Evolutionary conservation across 805 yeast species (phyloP).

Genomic region (baker's yeast (Saccharomyces cerevisiae)): DNA sequence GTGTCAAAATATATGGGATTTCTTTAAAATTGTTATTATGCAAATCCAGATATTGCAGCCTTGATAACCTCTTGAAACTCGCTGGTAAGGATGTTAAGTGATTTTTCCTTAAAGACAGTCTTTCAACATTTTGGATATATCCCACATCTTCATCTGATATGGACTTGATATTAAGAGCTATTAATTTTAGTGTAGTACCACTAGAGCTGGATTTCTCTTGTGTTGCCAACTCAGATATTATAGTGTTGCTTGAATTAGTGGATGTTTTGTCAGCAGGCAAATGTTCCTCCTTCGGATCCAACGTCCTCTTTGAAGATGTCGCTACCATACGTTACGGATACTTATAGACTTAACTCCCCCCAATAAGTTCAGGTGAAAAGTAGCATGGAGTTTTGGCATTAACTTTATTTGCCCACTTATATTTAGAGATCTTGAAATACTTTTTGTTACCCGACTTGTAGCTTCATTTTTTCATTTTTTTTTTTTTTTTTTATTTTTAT

Average conservation of each 20-base stretch:
- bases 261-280: background rate
- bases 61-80: slow-evolving; percentile 36
- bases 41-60: slow-evolving; percentile 54
- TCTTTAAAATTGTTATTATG: slow-evolving; percentile 49
- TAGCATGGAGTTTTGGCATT: background rate
- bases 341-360: background rate
- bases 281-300: background rate
- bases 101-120: slow-evolving; percentile 50
- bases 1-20: slow-evolving; percentile 42
- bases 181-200: slow-evolving; percentile 31
- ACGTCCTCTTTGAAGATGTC: background rate
- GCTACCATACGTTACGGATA: background rate
- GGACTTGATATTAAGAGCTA: slow-evolving; percentile 32
- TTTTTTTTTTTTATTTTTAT: background rate
- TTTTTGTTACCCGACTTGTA: background rate
- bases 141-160: slow-evolving; percentile 35
- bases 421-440: background rate
- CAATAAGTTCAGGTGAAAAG: background rate
- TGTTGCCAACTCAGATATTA: background rate
- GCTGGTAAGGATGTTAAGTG: slow-evolving; percentile 40
- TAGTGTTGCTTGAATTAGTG: background rate
- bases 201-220: background rate
- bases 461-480: background rate
- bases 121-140: slow-evolving; percentile 34
- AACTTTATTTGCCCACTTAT: background rate